Evolutionary conservation across 2,329 filamentous ascomycete species (phyloP).

Genomic region (Endoconidiophora polonica): DNA sequence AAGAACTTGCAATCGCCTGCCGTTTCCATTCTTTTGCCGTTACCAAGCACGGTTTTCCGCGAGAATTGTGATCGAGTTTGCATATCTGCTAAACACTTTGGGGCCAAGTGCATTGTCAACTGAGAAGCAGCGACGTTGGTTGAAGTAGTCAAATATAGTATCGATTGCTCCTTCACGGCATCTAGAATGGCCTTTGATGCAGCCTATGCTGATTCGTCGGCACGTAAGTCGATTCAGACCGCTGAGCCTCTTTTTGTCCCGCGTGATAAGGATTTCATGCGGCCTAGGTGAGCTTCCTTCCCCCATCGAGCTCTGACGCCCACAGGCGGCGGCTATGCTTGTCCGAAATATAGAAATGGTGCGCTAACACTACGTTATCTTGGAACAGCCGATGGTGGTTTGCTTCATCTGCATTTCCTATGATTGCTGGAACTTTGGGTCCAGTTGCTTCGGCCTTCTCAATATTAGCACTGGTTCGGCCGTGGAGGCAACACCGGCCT

Average conservation of each 20-base stretch:
- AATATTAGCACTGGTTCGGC: constrained; percentile 67
- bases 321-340: neutral
- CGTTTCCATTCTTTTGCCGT: too few relatives aligned
- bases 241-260: neutral
- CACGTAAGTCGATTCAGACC: neutral
- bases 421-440: constrained; percentile 69
- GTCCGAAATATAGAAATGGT: too few relatives aligned
- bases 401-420: constrained; percentile 49
- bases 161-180: too few relatives aligned
- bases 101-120: too few relatives aligned
- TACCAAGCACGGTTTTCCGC: too few relatives aligned
- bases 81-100: too few relatives aligned
- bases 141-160: too few relatives aligned
- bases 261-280: neutral
- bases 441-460: constrained; percentile 79
- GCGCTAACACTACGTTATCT: too few relatives aligned
- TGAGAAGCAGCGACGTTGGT: too few relatives aligned
- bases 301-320: too few relatives aligned
- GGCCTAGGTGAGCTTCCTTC: neutral
- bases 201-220: neutral
- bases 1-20: too few relatives aligned
- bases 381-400: constrained; percentile 43
- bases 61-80: too few relatives aligned
- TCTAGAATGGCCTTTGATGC: neutral
- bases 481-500: constrained; percentile 49